Percentiles rank a stretch among this genome's conserved stretches.
These are phyloP conservation scores for Posidonia oceanica DNA, from an alignment of 116 monocot species.

Conservation along the genomic window DNA sequence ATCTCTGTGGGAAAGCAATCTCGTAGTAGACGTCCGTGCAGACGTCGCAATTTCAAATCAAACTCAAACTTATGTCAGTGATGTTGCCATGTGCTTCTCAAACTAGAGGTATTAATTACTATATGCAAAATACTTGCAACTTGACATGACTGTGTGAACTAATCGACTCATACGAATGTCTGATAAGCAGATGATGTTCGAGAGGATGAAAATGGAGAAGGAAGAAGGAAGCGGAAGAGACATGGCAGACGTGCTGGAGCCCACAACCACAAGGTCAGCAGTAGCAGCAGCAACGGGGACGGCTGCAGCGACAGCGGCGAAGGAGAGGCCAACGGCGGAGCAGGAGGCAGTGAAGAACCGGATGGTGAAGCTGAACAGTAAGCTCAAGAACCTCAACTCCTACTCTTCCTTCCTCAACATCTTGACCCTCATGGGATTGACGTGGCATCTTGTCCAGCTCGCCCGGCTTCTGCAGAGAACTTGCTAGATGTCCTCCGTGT, in stretches of 20 bases:
- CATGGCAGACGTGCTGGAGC: slow-evolving; percentile 7
- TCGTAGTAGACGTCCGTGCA: no score
- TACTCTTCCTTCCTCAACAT: slow-evolving; percentile 64
- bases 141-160: not conserved
- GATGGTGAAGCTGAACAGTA: slow-evolving; percentile 31
- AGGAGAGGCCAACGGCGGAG: slow-evolving; percentile 6
- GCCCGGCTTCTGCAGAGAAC: slow-evolving; percentile 12
- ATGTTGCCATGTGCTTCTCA: not conserved
- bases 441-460: slow-evolving; percentile 65
- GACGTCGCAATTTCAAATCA: no score
- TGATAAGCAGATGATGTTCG: slow-evolving; percentile 44
- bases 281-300: no score
- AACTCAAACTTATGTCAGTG: no score
- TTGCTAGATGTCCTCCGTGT: slow-evolving; percentile 4
- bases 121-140: not conserved
- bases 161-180: not conserved
- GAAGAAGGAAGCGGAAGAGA: slow-evolving; percentile 74
- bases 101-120: no score
- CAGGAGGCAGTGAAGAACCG: slow-evolving; percentile 21
- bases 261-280: not conserved
- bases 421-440: slow-evolving; percentile 54
- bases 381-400: slow-evolving; percentile 44
- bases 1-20: no score
- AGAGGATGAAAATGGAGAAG: slow-evolving; percentile 80
- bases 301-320: no score